Conservation (phyloP, 108 stramenopile species). For the Parmales sp. region DNA sequence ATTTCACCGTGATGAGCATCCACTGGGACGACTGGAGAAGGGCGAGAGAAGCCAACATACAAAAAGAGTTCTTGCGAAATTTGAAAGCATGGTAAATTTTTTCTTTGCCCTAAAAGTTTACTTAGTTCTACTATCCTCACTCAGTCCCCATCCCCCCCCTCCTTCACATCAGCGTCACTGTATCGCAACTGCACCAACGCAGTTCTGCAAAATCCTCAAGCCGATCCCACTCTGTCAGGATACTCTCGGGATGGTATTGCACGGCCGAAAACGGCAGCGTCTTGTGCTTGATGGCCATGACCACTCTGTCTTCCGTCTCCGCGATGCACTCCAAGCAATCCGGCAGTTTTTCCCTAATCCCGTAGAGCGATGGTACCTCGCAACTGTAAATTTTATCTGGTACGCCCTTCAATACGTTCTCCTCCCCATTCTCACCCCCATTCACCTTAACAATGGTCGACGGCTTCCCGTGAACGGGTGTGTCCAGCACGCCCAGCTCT, state of each 20-base stretch:
- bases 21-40: too few relatives aligned
- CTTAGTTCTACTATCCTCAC: too few relatives aligned
- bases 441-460: constrained; percentile 67
- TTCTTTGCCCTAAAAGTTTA: too few relatives aligned
- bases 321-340: constrained; percentile 73
- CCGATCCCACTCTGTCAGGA: too few relatives aligned
- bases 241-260: constrained; percentile 96
- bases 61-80: too few relatives aligned
- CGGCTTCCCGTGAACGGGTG: constrained; percentile 96
- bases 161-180: too few relatives aligned
- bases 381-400: constrained; percentile 83
- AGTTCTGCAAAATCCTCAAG: too few relatives aligned
- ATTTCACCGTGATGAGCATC: too few relatives aligned
- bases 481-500: constrained; percentile 72
- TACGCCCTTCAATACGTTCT: constrained; percentile 74
- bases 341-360: constrained; percentile 66
- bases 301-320: constrained; percentile 78
- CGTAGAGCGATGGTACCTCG: constrained; percentile 93
- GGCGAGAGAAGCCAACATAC: too few relatives aligned
- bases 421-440: constrained; percentile 21
- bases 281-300: constrained; percentile 93
- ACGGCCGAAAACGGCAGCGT: constrained; percentile 90
- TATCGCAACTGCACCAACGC: too few relatives aligned
- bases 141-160: too few relatives aligned
- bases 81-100: too few relatives aligned